Percentiles rank a stretch among this genome's conserved stretches.
Evolutionary conservation across 129 eudicot genomes (phyloP).

Genomic region (Artemisia annua): DNA sequence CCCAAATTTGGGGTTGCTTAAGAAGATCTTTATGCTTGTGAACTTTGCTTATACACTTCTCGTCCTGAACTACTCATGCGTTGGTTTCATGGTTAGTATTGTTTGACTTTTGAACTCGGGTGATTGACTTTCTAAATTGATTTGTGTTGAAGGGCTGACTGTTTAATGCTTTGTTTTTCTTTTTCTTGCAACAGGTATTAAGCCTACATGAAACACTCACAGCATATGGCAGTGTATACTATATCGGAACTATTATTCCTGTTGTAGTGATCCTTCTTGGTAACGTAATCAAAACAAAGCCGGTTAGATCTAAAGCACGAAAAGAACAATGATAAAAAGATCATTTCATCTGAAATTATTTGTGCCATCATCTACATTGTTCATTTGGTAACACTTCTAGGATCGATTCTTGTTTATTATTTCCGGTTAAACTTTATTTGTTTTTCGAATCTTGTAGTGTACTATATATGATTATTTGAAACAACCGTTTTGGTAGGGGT

Average conservation of each 20-base stretch:
- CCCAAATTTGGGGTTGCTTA: slow-evolving; percentile 31
- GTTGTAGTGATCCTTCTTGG: slow-evolving; percentile 47
- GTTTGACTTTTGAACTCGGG: slow-evolving; percentile 13
- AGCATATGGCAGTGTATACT: slow-evolving; percentile 37
- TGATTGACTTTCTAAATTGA: background rate
- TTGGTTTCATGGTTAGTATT: slow-evolving; percentile 79
- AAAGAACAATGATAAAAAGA: slow-evolving; percentile 57
- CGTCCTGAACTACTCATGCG: slow-evolving; percentile 71
- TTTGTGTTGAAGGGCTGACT: background rate
- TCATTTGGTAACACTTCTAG: background rate
- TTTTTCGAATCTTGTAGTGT: slow-evolving; percentile 9
- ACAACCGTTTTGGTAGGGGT: background rate
- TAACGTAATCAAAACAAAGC: slow-evolving; percentile 63
- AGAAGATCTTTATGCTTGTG: slow-evolving; percentile 45
- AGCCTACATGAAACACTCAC: slow-evolving; percentile 39
- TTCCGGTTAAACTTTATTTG: background rate
- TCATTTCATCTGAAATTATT: background rate
- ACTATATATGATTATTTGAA: slow-evolving; percentile 14
- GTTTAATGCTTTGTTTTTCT: slow-evolving; percentile 13
- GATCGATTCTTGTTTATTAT: background rate
- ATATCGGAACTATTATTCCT: slow-evolving; percentile 33
- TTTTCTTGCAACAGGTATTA: slow-evolving; percentile 28
- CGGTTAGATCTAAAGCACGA: slow-evolving; percentile 67
- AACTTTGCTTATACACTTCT: slow-evolving; percentile 72
- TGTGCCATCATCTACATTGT: slow-evolving; percentile 16